Conservation (phyloP, 371 early-diverging fungal genomes). For the Massospora cicadina region DNA sequence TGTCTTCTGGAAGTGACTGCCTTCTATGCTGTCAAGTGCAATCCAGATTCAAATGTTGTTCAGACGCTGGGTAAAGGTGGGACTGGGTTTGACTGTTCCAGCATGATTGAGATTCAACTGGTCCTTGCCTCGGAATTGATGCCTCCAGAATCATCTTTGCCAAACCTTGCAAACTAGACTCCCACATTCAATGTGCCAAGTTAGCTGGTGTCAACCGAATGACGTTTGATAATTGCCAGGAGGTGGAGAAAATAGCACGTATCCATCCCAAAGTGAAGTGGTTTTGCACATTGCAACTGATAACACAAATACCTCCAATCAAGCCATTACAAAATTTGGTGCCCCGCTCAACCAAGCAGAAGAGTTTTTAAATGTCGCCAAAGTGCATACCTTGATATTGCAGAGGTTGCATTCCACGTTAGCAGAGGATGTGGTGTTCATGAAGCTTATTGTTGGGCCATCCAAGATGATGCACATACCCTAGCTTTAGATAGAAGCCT, state of each 20-base stretch:
- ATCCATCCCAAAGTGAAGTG: slow-evolving; percentile 58
- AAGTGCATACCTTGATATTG: slow-evolving; percentile 58
- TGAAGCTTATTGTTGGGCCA: slow-evolving; percentile 78
- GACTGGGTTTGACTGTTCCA: slow-evolving; percentile 87
- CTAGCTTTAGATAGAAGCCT: slow-evolving; percentile 61
- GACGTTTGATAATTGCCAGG: slow-evolving; percentile 97
- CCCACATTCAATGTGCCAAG: slow-evolving; percentile 74
- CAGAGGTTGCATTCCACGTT: slow-evolving; percentile 88
- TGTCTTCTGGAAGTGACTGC: slow-evolving; percentile 83
- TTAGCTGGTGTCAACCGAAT: slow-evolving; percentile 64
- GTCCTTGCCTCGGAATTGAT: slow-evolving; percentile 61
- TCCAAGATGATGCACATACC: slow-evolving; percentile 57
- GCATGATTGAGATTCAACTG: slow-evolving; percentile 69
- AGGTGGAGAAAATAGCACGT: slow-evolving; percentile 78
- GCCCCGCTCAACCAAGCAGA: slow-evolving; percentile 57
- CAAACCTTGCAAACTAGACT: slow-evolving; percentile 93
- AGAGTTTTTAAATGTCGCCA: slow-evolving; percentile 49
- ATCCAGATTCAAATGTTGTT: slow-evolving; percentile 77
- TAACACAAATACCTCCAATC: slow-evolving; percentile 78
- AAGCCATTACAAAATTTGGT: slow-evolving; percentile 91
- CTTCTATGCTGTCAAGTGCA: slow-evolving; percentile 92
- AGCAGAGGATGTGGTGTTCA: slow-evolving; percentile 86
- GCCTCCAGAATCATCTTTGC: slow-evolving; percentile 83
- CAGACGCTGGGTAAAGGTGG: slow-evolving; percentile 65
- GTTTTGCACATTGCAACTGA: slow-evolving; percentile 89